These are phyloP conservation scores for Eimeria maxima DNA, from an alignment of 169 alveolate genomes.

Conservation along the genomic window DNA sequence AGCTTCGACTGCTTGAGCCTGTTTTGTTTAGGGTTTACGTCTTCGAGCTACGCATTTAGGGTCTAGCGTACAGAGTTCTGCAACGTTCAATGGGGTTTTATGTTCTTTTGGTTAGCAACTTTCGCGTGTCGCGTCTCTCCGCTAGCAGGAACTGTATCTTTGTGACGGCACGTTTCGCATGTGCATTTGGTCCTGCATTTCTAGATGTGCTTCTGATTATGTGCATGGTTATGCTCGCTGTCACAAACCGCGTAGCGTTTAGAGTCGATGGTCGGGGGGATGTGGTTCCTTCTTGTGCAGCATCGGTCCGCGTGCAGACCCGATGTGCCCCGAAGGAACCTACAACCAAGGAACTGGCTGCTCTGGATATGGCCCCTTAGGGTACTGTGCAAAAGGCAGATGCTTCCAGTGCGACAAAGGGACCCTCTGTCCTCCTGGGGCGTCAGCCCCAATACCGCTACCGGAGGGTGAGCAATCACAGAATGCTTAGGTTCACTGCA, in stretches of 20 bases:
- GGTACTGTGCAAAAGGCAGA: constrained; percentile 26
- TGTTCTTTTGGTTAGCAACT: background rate
- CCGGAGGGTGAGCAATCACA: background rate
- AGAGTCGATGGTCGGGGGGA: background rate
- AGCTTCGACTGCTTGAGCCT: background rate
- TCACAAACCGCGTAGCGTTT: background rate
- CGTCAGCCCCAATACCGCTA: background rate
- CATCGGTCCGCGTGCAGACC: constrained; percentile 9
- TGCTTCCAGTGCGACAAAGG: background rate
- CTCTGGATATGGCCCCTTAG: constrained; percentile 16
- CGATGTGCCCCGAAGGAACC: constrained; percentile 14
- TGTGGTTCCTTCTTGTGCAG: background rate
- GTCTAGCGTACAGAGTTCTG: too few species aligned
- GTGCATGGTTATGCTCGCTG: background rate
- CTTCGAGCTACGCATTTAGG: background rate
- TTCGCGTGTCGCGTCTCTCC: background rate
- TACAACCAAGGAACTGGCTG: constrained; percentile 55
- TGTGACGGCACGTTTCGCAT: background rate
- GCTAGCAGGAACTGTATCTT: background rate
- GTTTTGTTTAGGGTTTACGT: background rate
- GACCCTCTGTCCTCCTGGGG: constrained; percentile 8
- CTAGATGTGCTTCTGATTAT: background rate
- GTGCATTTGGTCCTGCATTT: background rate
- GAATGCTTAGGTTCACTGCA: background rate
- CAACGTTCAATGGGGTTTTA: too few species aligned